Conservation (phyloP, 1,284 basidiomycete genomes). For the Heterobasidion annosum region DNA sequence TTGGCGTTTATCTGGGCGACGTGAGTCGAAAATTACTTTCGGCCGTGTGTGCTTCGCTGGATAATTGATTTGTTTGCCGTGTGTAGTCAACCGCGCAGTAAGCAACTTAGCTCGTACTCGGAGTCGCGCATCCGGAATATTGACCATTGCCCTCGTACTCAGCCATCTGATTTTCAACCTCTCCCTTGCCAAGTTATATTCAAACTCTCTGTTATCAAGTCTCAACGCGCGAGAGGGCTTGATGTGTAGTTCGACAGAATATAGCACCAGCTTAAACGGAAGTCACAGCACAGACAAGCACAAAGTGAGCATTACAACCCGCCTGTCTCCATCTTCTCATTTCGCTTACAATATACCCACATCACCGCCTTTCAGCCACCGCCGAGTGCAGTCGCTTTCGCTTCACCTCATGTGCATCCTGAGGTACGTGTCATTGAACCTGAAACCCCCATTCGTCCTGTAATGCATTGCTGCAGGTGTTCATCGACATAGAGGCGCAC, state of each 20-base stretch:
- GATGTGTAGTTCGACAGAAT: not conserved
- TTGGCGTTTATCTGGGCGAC: slow-evolving; percentile 15
- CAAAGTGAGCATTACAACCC: too few relatives aligned
- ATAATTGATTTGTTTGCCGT: not conserved
- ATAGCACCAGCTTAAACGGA: not conserved
- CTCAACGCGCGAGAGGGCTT: not conserved
- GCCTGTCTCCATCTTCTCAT: too few relatives aligned
- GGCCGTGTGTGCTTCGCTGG: not conserved
- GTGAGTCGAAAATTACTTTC: not conserved
- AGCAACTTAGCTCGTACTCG: not conserved
- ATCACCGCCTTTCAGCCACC: not conserved
- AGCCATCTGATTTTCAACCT: not conserved
- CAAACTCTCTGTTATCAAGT: not conserved
- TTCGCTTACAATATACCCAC: too few relatives aligned
- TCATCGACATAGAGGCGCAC: not conserved
- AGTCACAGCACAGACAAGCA: too few relatives aligned
- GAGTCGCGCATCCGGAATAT: not conserved
- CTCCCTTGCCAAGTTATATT: not conserved
- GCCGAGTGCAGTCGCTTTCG: not conserved
- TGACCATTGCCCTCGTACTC: not conserved
- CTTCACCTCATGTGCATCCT: not conserved
- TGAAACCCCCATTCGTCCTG: too few relatives aligned
- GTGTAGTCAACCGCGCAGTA: not conserved
- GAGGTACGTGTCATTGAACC: not conserved
- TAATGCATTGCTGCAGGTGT: not conserved